phyloP scores from a whole-genome alignment of 192 early-diverging fungal species.

The Gaertneriomyces sp. region DNA sequence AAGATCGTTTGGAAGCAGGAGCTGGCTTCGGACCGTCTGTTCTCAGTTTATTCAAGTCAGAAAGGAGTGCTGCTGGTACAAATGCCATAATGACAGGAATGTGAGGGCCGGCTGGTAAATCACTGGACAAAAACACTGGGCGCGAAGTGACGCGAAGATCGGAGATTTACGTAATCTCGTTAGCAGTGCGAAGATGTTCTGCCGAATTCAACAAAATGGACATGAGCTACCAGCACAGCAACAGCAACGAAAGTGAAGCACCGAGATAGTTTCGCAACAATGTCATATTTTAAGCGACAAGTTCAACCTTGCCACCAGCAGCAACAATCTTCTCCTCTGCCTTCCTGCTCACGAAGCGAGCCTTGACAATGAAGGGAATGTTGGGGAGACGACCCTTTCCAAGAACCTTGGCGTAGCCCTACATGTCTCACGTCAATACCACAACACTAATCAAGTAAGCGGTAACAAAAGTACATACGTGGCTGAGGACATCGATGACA shows the following conservation, averaged over 20 bases:
- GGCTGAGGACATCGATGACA: conserved; percentile 82
- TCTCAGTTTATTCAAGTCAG: conserved; percentile 18
- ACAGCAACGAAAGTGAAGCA: not conserved
- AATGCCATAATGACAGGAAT: conserved; percentile 10
- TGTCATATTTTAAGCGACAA: conserved; percentile 45
- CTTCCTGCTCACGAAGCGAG: conserved; percentile 82
- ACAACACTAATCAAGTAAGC: not conserved
- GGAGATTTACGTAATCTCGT: too few species aligned
- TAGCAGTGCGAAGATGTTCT: too few species aligned
- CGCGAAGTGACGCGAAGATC: too few species aligned
- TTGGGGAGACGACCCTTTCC: conserved; percentile 87
- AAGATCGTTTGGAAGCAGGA: conserved; percentile 8
- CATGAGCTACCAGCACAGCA: not conserved
- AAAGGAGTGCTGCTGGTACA: conserved; percentile 23
- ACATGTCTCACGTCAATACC: conserved; percentile 8
- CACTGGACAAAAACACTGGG: too few species aligned
- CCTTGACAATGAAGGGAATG: conserved; percentile 92
- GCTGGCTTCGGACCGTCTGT: conserved; percentile 15
- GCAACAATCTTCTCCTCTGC: conserved; percentile 99
- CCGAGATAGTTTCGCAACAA: not conserved
- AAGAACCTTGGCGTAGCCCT: conserved; percentile 95
- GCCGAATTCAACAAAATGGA: too few species aligned
- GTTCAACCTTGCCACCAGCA: conserved; percentile 78
- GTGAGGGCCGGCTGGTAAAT: too few species aligned
- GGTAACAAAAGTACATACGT: conserved; percentile 34